phyloP scores from a whole-genome alignment of 2,329 filamentous ascomycete genomes.

The Chalaropsis thielavioides region DNA sequence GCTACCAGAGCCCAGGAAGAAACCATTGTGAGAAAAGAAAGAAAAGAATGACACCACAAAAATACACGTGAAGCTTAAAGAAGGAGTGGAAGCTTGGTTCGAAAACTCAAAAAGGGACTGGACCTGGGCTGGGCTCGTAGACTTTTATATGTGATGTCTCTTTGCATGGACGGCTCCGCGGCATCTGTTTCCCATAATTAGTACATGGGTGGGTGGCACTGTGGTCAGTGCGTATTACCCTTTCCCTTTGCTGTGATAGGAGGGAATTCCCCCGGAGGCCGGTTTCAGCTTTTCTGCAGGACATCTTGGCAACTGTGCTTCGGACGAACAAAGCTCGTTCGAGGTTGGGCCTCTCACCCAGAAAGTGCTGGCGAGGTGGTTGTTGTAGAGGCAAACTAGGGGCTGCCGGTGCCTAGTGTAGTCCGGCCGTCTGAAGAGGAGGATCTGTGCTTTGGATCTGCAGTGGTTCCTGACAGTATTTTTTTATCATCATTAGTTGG shows the following conservation, averaged over 20 bases:
- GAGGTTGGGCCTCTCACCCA: neutral
- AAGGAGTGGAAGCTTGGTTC: neutral
- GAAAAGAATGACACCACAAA: slow-evolving; percentile 8
- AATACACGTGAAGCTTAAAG: neutral
- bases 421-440: neutral
- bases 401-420: neutral
- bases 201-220: neutral
- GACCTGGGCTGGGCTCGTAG: neutral
- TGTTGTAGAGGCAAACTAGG: neutral
- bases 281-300: neutral
- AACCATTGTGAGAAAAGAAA: slow-evolving; percentile 9
- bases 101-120: neutral
- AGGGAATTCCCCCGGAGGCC: neutral
- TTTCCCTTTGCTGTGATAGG: neutral
- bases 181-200: neutral
- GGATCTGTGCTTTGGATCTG: neutral
- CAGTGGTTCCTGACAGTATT: neutral
- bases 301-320: slow-evolving; percentile 3
- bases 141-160: neutral
- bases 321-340: neutral
- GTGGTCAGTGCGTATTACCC: neutral
- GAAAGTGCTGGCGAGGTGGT: neutral
- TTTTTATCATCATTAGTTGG: neutral
- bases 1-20: slow-evolving; percentile 5
- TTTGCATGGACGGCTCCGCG: neutral